Evolutionary conservation across 2,329 filamentous ascomycete genomes (phyloP).

Genomic region (Penicillium decumbens): DNA sequence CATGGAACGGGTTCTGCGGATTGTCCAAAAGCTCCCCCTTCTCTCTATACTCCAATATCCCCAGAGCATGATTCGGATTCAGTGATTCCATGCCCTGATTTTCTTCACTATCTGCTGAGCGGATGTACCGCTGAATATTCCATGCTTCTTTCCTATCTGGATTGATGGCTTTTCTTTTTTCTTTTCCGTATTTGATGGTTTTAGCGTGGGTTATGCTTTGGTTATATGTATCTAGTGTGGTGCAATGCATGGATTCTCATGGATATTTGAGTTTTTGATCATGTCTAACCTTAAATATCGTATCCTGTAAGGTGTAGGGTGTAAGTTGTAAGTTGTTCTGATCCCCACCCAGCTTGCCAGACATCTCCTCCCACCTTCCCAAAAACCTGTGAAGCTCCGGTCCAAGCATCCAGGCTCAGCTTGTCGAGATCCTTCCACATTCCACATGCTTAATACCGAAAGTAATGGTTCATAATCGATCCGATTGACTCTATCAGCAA

Average conservation of each 20-base stretch:
- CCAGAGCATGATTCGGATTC: background rate
- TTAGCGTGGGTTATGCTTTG: slow-evolving; percentile 17
- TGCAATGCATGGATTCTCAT: slow-evolving; percentile 1
- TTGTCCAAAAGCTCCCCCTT: slow-evolving; percentile 3
- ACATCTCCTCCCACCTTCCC: too few species aligned
- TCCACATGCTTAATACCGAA: too few species aligned
- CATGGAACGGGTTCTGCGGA: background rate
- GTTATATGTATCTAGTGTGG: slow-evolving; percentile 17
- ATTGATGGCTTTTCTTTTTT: background rate
- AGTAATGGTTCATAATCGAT: too few species aligned
- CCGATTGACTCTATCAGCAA: too few species aligned
- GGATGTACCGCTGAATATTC: background rate
- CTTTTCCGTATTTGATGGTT: slow-evolving; percentile 5
- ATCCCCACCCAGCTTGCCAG: too few species aligned
- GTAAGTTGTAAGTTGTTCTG: too few species aligned
- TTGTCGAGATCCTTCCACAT: too few species aligned
- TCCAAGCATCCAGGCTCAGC: too few species aligned
- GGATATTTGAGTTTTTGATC: background rate
- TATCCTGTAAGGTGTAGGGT: too few species aligned
- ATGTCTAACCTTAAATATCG: too few species aligned
- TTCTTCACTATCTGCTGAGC: background rate
- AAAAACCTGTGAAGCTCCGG: too few species aligned
- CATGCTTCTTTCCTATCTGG: background rate
- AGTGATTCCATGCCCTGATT: too few species aligned
- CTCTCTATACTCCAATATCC: background rate